Conservation (phyloP, 2,329 filamentous ascomycete genomes). For the Xylaria sp. region DNA sequence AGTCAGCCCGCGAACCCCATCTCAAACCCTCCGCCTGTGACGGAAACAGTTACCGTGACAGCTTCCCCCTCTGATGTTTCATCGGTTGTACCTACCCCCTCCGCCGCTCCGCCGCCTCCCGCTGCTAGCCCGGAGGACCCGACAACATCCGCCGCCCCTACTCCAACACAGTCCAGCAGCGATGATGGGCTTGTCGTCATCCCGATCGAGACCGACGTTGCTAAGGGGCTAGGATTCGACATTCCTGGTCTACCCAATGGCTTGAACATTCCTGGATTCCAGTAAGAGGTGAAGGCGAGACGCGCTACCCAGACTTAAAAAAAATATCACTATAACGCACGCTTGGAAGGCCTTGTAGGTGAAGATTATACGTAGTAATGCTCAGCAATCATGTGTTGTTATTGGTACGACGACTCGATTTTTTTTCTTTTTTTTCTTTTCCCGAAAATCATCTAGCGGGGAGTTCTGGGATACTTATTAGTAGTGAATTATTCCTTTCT, state of each 20-base stretch:
- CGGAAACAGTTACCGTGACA: conserved; percentile 21
- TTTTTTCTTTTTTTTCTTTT: no score
- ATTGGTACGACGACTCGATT: not conserved
- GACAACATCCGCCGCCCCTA: not conserved
- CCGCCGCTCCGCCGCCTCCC: not conserved
- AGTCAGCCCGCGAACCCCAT: conserved; percentile 19
- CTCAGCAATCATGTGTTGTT: not conserved
- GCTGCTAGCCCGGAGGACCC: not conserved
- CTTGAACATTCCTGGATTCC: conserved; percentile 27
- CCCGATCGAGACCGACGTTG: conserved; percentile 14
- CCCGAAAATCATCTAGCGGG: conserved; percentile 13
- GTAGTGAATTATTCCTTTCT: conserved; percentile 3
- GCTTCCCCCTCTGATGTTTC: conserved; percentile 7
- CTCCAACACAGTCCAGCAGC: conserved; percentile 3
- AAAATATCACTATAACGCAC: conserved; percentile 16
- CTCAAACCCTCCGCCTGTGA: conserved; percentile 12
- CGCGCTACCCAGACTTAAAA: conserved; percentile 18
- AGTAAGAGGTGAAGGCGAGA: conserved; percentile 27
- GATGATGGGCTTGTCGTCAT: conserved; percentile 25
- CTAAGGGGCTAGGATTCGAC: conserved; percentile 10
- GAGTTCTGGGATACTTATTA: conserved; percentile 7
- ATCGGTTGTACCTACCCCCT: not conserved
- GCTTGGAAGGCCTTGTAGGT: not conserved
- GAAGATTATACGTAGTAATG: not conserved
- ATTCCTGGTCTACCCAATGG: conserved; percentile 1